Base-by-base conservation (phyloP, 1,139 yeast genomes). In the Blastobotrys illinoisensis region DNA sequence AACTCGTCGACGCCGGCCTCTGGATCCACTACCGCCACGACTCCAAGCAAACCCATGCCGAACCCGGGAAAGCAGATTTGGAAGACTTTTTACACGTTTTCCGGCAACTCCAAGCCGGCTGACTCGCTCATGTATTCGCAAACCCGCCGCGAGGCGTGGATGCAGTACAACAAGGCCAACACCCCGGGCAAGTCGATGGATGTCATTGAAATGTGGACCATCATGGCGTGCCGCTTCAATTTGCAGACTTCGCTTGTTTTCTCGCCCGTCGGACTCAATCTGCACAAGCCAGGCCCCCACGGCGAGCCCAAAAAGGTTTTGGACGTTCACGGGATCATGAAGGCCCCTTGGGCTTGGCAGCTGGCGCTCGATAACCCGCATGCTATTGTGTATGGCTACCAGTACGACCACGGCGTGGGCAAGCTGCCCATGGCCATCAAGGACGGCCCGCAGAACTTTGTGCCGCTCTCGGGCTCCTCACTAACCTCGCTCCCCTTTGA, bases 291-390 rank as follows among this genome's bases (percentile, higher is more conserved):
- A 40, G 45, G 51, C 20, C 16, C 23, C 11, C 46, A 47, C 14
- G 46, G 51, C 9, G 53, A 54, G 16, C 43, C 52, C 46, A 51
- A 50, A 28, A 45, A 55, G 24, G 53, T 69, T 3, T 59, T 69
- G n/a, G 72, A 69, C 54, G 55, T 69, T 45, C 72, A 69, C 51
- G 70, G 71, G 5, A 60, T 67, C 9, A 59, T 67, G 48, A 60
- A 66, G 48, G 70, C 68, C 21, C 71, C 69, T 46, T 73, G 76
- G 75, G 66, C 72, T 1, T 73, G 77, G 77, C 73, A 69, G 54
- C 56, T 73, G 45, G 76, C 77, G 1, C 56, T 71, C 16, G 76
- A 73, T 56, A 65, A 65, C 53, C 75, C 74, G 1, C 59, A 55
- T 3, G 61, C 71, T 5, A 67, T 67, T 50, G 60, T 71, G 11